These are phyloP conservation scores for Pseudogymnoascus sp. DNA, from an alignment of 2,329 filamentous ascomycete species.

Conservation along the genomic window DNA sequence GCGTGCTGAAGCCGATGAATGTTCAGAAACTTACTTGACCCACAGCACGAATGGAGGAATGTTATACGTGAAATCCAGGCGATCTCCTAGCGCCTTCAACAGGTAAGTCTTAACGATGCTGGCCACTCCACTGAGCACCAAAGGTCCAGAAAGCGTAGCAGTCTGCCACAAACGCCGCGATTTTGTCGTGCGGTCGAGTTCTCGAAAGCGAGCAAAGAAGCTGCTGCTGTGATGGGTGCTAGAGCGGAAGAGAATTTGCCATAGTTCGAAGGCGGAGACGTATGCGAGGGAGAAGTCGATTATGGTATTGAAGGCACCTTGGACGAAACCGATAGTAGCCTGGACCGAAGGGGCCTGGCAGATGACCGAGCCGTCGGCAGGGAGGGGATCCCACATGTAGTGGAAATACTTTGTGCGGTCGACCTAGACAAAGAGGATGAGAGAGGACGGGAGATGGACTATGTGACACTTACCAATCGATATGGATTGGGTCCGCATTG, in stretches of 20 bases:
- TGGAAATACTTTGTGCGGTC: constrained; percentile 30
- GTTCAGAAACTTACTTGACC: constrained; percentile 29
- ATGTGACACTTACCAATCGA: constrained; percentile 17
- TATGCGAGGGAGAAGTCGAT: constrained; percentile 30
- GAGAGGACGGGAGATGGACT: neutral
- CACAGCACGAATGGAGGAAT: constrained; percentile 31
- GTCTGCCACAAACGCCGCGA: constrained; percentile 32
- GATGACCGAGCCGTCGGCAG: constrained; percentile 28
- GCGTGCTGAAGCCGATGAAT: neutral
- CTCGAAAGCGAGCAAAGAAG: constrained; percentile 26
- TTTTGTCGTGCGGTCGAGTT: constrained; percentile 26
- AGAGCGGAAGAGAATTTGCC: constrained; percentile 30
- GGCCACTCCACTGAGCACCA: constrained; percentile 30
- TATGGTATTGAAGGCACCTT: constrained; percentile 32
- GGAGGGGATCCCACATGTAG: constrained; percentile 33
- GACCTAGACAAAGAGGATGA: neutral
- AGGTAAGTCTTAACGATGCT: constrained; percentile 33
- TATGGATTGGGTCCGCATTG: constrained; percentile 32
- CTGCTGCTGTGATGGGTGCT: constrained; percentile 21
- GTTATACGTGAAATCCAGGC: constrained; percentile 32
- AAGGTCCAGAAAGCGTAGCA: constrained; percentile 27
- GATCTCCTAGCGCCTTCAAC: constrained; percentile 29
- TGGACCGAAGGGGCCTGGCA: constrained; percentile 31
- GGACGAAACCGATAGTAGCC: constrained; percentile 31
- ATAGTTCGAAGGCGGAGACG: constrained; percentile 30